A percentile compares a stretch with the other conserved stretches of the same genome.
Conservation (phyloP, 805 yeast genomes). For the Danielia oregonensis region DNA sequence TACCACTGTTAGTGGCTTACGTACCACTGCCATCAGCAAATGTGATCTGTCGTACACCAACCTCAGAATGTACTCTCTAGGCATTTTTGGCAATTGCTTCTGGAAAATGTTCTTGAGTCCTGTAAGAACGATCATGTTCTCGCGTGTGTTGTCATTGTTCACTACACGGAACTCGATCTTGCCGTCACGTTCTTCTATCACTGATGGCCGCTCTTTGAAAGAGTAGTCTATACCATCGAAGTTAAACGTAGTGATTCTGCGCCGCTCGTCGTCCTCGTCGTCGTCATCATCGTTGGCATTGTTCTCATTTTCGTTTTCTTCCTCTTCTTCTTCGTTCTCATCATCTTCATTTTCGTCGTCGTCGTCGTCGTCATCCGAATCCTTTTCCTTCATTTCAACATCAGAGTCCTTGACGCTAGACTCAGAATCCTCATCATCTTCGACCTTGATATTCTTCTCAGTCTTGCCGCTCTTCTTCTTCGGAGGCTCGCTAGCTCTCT, state of each 20-base stretch:
- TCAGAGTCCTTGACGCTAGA: slow-evolving; percentile 12
- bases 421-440: slow-evolving; percentile 7
- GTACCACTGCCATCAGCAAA: slow-evolving; percentile 91
- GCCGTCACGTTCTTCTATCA: slow-evolving; percentile 88
- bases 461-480: slow-evolving; percentile 17
- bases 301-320: slow-evolving; percentile 32
- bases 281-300: slow-evolving; percentile 44
- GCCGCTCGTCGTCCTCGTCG: slow-evolving; percentile 40
- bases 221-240: slow-evolving; percentile 79
- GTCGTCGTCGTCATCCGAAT: slow-evolving; percentile 16
- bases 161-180: slow-evolving; percentile 94
- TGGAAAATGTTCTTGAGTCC: slow-evolving; percentile 96
- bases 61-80: slow-evolving; percentile 91
- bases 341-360: slow-evolving; percentile 6
- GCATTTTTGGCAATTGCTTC: slow-evolving; percentile 98
- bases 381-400: slow-evolving; percentile 19
- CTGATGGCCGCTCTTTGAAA: slow-evolving; percentile 91
- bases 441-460: slow-evolving; percentile 19
- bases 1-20: slow-evolving; percentile 90
- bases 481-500: slow-evolving; percentile 28
- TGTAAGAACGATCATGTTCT: slow-evolving; percentile 85
- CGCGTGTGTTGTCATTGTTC: slow-evolving; percentile 86
- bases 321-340: slow-evolving; percentile 22
- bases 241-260: slow-evolving; percentile 46
- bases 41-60: slow-evolving; percentile 93